Evolutionary conservation across 345 rosid genomes (phyloP), one percentile per base, ranked within the genome.

Genomic region (Murraya paniculata): DNA sequence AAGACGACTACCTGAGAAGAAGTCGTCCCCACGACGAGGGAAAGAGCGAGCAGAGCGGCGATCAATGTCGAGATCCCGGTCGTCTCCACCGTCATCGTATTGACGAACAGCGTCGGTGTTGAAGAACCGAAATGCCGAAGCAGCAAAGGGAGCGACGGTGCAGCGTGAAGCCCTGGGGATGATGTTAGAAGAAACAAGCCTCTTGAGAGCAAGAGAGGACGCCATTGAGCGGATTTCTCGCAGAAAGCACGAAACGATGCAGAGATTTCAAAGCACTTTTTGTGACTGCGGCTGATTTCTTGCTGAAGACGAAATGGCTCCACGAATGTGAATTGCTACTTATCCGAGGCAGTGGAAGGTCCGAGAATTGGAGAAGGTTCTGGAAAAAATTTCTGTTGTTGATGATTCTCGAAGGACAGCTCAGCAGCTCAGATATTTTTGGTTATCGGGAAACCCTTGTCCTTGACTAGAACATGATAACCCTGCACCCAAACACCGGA

Each of bases 1-100:
- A 50, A 68, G 68, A 79, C 59, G 25, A 75, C 75, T 85, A 90
- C 93, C 89, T 71, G 91, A 35, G 75, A 88, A 81, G 71, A 87
- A 69, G 60, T 81, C 85, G 69, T 75, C 86, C 60, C 87, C 81
- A 27, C 85, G 82, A 50, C 88, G 85, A 75, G 89, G 48, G 68
- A 77, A 77, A 30, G 83, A 75, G 50, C 87, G 80, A 61, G 24
- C 74, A 14, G 80, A 71, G 30, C 78, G 81, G 6, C 78, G 79
- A 45, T 81, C 79, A 4, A 84, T 0, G 39, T 81, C 85, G 1
- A 68, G 50, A 2, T 64, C 82, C 48, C 76, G 59, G 13, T 35
- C 77, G n/a, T 31, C 73, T 16, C 56, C 69, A 0, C 79, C 78
- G 24, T 64, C 82, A 4, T 82, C 81, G 64, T 35, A 84, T 50